phyloP scores from a whole-genome alignment of 208 protist genomes.

The Angomonas ambiguus region DNA sequence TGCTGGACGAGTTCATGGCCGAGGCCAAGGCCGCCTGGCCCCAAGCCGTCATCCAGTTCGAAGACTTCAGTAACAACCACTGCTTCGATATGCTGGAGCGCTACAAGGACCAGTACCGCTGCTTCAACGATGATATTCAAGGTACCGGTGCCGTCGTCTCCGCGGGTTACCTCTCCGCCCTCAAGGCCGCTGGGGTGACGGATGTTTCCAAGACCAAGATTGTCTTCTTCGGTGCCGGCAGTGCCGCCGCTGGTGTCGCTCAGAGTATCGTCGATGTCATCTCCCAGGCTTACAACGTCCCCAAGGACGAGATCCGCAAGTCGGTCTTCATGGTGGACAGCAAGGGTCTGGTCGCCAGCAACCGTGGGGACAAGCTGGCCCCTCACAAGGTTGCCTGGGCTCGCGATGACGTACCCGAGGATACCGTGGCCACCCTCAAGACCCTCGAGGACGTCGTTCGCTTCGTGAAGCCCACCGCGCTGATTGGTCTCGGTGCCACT shows the following conservation, averaged over 20 bases:
- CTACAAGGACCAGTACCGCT: constrained; percentile 89
- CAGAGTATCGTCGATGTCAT: constrained; percentile 87
- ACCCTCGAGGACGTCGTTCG: constrained; percentile 67
- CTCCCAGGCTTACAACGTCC: constrained; percentile 37
- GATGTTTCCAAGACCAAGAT: constrained; percentile 46
- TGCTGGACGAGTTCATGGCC: constrained; percentile 94
- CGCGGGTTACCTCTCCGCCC: constrained; percentile 88
- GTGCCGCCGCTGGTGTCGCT: constrained; percentile 93
- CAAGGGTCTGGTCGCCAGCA: constrained; percentile 85
- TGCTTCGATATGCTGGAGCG: constrained; percentile 92
- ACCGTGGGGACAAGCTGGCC: constrained; percentile 75
- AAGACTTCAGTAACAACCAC: constrained; percentile 95
- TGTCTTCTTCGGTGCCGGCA: constrained; percentile 92
- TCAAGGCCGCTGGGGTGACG: constrained; percentile 42
- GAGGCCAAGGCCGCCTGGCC: constrained; percentile 82
- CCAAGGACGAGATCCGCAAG: constrained; percentile 73
- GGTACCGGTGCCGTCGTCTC: constrained; percentile 94
- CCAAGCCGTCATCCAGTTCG: constrained; percentile 89
- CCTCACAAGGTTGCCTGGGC: constrained; percentile 87
- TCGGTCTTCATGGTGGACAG: constrained; percentile 91
- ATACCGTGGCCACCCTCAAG: constrained; percentile 44
- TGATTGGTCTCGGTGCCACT: constrained; percentile 93
- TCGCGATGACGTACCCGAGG: constrained; percentile 68
- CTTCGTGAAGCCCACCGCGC: constrained; percentile 92
- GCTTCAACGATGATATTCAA: constrained; percentile 99